Percentiles rank a stretch among this genome's conserved stretches.
phyloP scores from a whole-genome alignment of 2,329 filamentous ascomycete species.

The Huntiella savannae region DNA sequence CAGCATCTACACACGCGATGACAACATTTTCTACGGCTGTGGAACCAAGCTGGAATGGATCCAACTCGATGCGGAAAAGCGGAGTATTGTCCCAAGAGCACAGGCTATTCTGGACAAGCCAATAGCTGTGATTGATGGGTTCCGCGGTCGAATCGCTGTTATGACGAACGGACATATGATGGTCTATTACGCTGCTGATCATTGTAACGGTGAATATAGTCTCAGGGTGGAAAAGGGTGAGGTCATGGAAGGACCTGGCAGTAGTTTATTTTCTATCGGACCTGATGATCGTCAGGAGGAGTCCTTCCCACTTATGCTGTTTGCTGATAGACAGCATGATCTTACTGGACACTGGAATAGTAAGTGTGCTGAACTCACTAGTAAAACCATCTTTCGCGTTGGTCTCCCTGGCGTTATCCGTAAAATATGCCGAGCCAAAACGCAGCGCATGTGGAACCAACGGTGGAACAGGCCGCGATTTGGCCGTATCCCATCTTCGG shows the following conservation, averaged over 20 bases:
- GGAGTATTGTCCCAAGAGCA: constrained; percentile 29
- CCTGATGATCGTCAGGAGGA: constrained; percentile 15
- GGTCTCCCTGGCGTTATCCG: constrained; percentile 36
- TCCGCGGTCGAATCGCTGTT: constrained; percentile 29
- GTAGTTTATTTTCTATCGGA: constrained; percentile 28
- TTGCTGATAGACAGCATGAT: constrained; percentile 28
- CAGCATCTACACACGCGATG: constrained; percentile 33
- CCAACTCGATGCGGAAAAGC: constrained; percentile 29
- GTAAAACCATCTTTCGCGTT: constrained; percentile 34
- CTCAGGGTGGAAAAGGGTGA: constrained; percentile 4
- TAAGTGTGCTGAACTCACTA: constrained; percentile 22
- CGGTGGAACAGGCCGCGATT: constrained; percentile 20
- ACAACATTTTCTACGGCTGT: constrained; percentile 37
- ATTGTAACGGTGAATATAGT: not conserved
- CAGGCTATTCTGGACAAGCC: constrained; percentile 32
- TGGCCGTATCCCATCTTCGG: constrained; percentile 24
- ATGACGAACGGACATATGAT: constrained; percentile 37
- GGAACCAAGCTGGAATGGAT: constrained; percentile 37
- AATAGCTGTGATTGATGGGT: constrained; percentile 29
- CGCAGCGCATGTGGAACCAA: constrained; percentile 32
- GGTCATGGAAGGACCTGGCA: constrained; percentile 1
- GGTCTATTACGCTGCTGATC: constrained; percentile 5
- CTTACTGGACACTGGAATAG: constrained; percentile 34
- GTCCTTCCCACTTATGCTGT: constrained; percentile 24
- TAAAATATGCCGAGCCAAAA: constrained; percentile 32